A percentile compares a stretch with the other conserved stretches of the same genome.
Evolutionary conservation across 75 land plant genomes (phyloP).

Genomic region (Larix kaempferi): DNA sequence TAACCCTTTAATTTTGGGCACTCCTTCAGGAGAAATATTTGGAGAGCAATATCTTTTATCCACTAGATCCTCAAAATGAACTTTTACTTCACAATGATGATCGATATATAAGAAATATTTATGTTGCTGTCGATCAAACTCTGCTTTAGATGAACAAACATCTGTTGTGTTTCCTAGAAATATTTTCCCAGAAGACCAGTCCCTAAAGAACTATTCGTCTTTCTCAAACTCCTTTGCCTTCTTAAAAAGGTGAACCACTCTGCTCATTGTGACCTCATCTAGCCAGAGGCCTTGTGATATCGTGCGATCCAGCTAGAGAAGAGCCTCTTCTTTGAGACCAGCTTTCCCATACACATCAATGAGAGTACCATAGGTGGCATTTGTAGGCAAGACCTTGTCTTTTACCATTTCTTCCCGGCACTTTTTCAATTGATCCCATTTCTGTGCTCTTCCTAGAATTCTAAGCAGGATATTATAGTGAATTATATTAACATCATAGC

Average conservation of each 20-base stretch:
- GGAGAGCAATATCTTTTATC: too few species aligned
- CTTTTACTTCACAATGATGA: too few species aligned
- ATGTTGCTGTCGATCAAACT: too few species aligned
- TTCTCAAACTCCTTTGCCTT: constrained; percentile 55
- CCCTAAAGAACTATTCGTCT: constrained; percentile 56
- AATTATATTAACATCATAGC: constrained; percentile 67
- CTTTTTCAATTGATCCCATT: constrained; percentile 51
- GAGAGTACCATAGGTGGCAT: constrained; percentile 79
- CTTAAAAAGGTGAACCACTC: constrained; percentile 61
- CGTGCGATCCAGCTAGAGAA: constrained; percentile 61
- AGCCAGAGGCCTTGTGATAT: constrained; percentile 51
- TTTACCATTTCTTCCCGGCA: constrained; percentile 67
- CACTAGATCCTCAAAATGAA: too few species aligned
- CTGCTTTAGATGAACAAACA: too few species aligned
- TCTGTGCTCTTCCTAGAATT: constrained; percentile 59
- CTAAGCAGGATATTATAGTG: constrained; percentile 82
- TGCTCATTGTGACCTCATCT: constrained; percentile 87
- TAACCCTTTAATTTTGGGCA: too few species aligned
- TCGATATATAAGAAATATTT: too few species aligned
- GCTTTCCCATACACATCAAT: constrained; percentile 80
- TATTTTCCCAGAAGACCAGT: constrained; percentile 30
- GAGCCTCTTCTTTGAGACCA: constrained; percentile 58
- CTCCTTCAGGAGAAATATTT: too few species aligned
- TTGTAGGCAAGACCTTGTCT: constrained; percentile 42
- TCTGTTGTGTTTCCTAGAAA: background rate